phyloP scores from a whole-genome alignment of 805 yeast species.

The Teunomyces barrocoloradensis region DNA sequence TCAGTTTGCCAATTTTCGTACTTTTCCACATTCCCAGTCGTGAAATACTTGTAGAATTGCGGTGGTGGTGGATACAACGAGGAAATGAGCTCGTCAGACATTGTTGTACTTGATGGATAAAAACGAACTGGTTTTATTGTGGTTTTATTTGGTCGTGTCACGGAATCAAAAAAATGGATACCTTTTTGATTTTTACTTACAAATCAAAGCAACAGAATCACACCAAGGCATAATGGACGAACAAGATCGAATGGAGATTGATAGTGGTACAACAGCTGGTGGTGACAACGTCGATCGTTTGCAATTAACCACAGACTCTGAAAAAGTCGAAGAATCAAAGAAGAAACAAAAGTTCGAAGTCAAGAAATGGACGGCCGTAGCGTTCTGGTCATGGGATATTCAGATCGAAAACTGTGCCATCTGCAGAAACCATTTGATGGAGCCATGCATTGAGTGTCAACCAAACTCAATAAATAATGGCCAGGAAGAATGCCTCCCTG shows the following conservation, averaged over 20 bases:
- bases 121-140: background rate
- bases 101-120: background rate
- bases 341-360: slow-evolving; percentile 70
- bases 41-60: slow-evolving; percentile 70
- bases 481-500: slow-evolving; percentile 82
- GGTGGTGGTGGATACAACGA: slow-evolving; percentile 96
- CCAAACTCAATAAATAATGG: slow-evolving; percentile 65
- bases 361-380: slow-evolving; percentile 98
- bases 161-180: background rate
- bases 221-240: slow-evolving; percentile 10
- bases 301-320: slow-evolving; percentile 19
- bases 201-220: background rate
- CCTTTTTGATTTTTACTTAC: background rate
- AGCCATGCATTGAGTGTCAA: slow-evolving; percentile 95
- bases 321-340: slow-evolving; percentile 14
- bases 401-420: slow-evolving; percentile 96
- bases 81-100: slow-evolving; percentile 42
- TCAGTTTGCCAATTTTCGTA: slow-evolving; percentile 25
- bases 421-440: slow-evolving; percentile 97
- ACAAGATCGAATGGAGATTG: slow-evolving; percentile 32
- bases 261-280: slow-evolving; percentile 20
- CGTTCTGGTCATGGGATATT: slow-evolving; percentile 99
- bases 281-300: background rate
- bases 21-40: slow-evolving; percentile 59
- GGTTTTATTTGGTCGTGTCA: background rate